These are phyloP conservation scores for Mesembryanthemum crystallinum DNA, from an alignment of 148 eudicot species.

Conservation along the genomic window DNA sequence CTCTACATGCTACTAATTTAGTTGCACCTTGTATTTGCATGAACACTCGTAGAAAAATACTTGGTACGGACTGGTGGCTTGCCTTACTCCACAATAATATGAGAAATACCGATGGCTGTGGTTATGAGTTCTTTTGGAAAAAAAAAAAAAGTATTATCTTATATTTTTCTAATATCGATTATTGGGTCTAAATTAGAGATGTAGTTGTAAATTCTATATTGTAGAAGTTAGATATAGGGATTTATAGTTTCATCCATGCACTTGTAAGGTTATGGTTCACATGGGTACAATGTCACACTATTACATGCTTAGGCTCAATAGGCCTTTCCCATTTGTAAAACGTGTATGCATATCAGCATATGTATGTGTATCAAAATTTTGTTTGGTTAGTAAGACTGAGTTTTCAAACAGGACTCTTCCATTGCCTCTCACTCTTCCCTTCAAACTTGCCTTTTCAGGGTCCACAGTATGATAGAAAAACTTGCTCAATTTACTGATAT, in stretches of 20 bases:
- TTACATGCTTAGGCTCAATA: not conserved
- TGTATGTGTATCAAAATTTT: not conserved
- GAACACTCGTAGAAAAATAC: not conserved
- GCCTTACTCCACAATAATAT: not conserved
- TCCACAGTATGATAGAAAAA: constrained; percentile 81
- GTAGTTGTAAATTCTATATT: no score
- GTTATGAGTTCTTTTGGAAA: not conserved
- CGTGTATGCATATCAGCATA: not conserved
- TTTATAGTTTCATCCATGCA: no score
- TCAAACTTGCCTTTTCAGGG: constrained; percentile 44
- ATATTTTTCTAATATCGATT: no score
- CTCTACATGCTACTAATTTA: not conserved
- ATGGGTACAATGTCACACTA: no score
- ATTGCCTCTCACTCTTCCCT: constrained; percentile 9
- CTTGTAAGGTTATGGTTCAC: no score
- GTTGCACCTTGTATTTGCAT: not conserved
- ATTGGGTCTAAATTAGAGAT: no score
- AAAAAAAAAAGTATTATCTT: no score
- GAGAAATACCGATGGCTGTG: not conserved
- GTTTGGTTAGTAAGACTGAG: not conserved
- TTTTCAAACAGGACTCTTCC: not conserved
- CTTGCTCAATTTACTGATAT: constrained; percentile 88
- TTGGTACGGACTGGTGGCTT: not conserved
- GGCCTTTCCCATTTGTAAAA: not conserved
- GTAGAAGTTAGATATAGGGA: no score